Evolutionary conservation across 1,284 basidiomycete genomes (phyloP).

Genomic region (Apiotrichum mycotoxinovorans): DNA sequence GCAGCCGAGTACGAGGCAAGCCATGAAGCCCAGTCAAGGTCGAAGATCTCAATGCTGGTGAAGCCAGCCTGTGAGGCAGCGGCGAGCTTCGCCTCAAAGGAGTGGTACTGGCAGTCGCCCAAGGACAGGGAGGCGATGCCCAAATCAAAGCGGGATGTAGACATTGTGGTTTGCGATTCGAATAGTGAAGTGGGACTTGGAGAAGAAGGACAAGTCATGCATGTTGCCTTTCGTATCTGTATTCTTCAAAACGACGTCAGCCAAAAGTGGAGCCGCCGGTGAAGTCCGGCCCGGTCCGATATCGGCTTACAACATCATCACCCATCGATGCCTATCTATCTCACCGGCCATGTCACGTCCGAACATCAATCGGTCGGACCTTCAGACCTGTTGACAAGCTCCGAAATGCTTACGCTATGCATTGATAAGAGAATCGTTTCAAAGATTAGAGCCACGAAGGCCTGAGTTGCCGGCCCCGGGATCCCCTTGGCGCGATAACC

Average conservation of each 20-base stretch:
- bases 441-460: too few species aligned
- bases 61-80: neutral
- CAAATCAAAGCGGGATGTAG: neutral
- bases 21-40: slow-evolving; percentile 5
- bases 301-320: too few species aligned
- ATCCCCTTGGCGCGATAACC: too few species aligned
- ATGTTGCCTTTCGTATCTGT: neutral
- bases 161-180: neutral
- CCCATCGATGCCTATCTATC: neutral
- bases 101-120: slow-evolving; percentile 1
- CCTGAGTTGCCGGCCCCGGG: neutral
- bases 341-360: too few species aligned
- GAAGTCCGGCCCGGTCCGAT: too few species aligned
- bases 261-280: too few species aligned
- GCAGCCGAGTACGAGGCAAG: neutral
- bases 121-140: slow-evolving; percentile 13
- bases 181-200: neutral
- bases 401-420: too few species aligned
- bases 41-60: slow-evolving; percentile 8
- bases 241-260: neutral
- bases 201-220: neutral
- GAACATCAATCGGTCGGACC: neutral
- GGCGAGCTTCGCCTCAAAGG: neutral
- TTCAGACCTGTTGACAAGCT: too few species aligned
- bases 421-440: too few species aligned